phyloP scores from a whole-genome alignment of 164 flowering plant species.

The Litsea cubeba region DNA sequence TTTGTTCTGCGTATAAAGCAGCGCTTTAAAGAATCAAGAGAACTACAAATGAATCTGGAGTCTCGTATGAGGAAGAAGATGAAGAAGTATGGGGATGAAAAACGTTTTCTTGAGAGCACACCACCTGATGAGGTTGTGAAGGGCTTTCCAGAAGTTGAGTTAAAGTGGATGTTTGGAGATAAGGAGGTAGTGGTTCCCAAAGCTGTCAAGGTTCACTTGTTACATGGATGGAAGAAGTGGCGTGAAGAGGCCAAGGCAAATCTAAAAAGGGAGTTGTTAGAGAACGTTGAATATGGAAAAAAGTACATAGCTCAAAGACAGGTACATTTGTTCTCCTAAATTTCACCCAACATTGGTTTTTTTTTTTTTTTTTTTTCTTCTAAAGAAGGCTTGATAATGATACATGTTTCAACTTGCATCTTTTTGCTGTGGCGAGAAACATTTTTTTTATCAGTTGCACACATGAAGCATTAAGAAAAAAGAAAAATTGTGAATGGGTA shows the following conservation, averaged over 20 bases:
- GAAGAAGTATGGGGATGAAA: constrained; percentile 73
- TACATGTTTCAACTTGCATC: too few relatives aligned
- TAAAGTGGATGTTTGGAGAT: constrained; percentile 88
- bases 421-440: too few relatives aligned
- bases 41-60: constrained; percentile 65
- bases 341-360: background rate
- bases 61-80: constrained; percentile 47
- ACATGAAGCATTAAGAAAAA: too few relatives aligned
- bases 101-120: constrained; percentile 47
- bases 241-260: constrained; percentile 81
- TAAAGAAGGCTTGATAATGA: background rate
- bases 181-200: constrained; percentile 84
- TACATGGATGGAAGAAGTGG: constrained; percentile 93
- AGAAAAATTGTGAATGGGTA: too few relatives aligned
- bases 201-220: constrained; percentile 53
- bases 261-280: constrained; percentile 55
- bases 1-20: constrained; percentile 52
- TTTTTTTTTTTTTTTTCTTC: background rate
- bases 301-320: constrained; percentile 66
- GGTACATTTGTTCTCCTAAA: constrained; percentile 29
- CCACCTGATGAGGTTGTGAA: constrained; percentile 73
- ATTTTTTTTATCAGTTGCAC: too few relatives aligned
- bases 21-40: constrained; percentile 53
- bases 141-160: constrained; percentile 79
- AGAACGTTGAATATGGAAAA: constrained; percentile 68